These are phyloP conservation scores for Fabrea salina DNA, from an alignment of 169 alveolate species.

Conservation along the genomic window DNA sequence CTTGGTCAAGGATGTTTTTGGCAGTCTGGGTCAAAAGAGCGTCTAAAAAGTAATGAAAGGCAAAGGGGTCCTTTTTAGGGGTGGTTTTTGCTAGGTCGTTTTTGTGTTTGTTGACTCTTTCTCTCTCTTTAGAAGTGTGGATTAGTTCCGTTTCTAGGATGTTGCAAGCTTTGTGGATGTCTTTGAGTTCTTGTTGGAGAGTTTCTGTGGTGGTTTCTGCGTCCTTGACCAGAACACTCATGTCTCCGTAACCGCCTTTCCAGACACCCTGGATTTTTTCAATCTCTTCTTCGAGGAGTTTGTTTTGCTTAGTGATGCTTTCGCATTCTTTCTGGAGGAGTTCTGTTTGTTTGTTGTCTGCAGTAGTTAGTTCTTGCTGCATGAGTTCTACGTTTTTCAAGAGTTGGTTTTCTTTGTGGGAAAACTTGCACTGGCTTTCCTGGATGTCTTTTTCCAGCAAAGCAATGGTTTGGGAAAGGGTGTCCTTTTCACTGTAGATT, in stretches of 20 bases:
- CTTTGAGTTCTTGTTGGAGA: too few species aligned
- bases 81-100: too few species aligned
- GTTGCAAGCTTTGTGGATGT: too few species aligned
- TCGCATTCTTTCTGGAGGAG: conserved; percentile 1
- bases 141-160: too few species aligned
- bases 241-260: background rate
- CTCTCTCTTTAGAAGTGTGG: too few species aligned
- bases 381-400: background rate
- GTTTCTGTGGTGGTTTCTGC: too few species aligned
- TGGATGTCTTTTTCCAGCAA: background rate
- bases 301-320: background rate
- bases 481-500: background rate
- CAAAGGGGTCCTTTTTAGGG: too few species aligned
- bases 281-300: background rate
- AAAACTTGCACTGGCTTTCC: background rate
- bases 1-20: too few species aligned
- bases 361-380: background rate
- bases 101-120: too few species aligned
- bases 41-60: too few species aligned
- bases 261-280: background rate
- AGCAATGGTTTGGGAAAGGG: background rate
- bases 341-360: background rate
- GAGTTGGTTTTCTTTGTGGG: background rate
- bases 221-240: too few species aligned
- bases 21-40: too few species aligned